Percentiles rank a stretch among this genome's conserved stretches.
Conservation (phyloP, 257 asterid species). For the Solanum chilense region DNA sequence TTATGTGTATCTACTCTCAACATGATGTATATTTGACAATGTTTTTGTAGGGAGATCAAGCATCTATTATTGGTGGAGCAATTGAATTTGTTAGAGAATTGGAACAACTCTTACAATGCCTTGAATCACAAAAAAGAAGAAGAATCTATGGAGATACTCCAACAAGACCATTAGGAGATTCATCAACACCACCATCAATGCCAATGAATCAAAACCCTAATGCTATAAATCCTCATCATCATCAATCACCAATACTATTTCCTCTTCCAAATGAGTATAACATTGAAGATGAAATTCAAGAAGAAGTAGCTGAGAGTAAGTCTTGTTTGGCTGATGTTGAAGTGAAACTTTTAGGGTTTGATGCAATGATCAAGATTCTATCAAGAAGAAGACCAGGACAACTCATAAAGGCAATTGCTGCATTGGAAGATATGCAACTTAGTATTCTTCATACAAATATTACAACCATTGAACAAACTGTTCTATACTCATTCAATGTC, state of each 20-base stretch:
- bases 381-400: slow-evolving; percentile 76
- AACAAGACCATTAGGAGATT: slow-evolving; percentile 19
- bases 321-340: slow-evolving; percentile 85
- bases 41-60: slow-evolving; percentile 74
- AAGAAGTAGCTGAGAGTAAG: slow-evolving; percentile 76
- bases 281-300: slow-evolving; percentile 32
- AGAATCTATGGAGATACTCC: slow-evolving; percentile 55
- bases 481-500: slow-evolving; percentile 87
- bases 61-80: slow-evolving; percentile 95
- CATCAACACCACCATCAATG: slow-evolving; percentile 15
- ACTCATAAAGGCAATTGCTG: slow-evolving; percentile 65
- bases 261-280: slow-evolving; percentile 23
- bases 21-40: neutral
- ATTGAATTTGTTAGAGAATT: slow-evolving; percentile 87
- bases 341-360: slow-evolving; percentile 78
- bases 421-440: slow-evolving; percentile 89
- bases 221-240: slow-evolving; percentile 3
- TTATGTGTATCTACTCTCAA: neutral
- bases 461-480: slow-evolving; percentile 90
- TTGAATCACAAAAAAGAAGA: slow-evolving; percentile 86
- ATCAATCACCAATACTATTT: slow-evolving; percentile 27
- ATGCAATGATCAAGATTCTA: slow-evolving; percentile 71
- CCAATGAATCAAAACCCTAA: slow-evolving; percentile 5
- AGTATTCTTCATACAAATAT: slow-evolving; percentile 76
- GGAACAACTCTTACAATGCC: slow-evolving; percentile 91